phyloP scores from a whole-genome alignment of 305 asterid genomes.

The Solanum hybrid region DNA sequence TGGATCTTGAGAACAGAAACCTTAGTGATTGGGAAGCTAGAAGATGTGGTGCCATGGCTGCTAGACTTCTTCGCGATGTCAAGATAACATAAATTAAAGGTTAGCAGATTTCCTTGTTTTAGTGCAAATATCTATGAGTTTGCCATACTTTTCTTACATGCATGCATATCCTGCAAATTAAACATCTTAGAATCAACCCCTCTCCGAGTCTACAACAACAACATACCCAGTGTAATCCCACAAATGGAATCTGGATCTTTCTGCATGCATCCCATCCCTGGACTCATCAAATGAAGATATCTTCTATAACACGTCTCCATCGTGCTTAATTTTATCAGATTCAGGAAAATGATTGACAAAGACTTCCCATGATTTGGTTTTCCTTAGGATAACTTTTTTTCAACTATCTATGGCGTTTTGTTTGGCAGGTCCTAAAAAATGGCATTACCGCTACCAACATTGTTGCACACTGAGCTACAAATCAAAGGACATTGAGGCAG shows the following conservation, averaged over 20 bases:
- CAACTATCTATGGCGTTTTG: not conserved
- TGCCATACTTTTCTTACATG: not conserved
- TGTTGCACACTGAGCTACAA: not conserved
- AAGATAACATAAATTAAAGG: constrained; percentile 42
- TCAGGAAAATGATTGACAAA: no score
- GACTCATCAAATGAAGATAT: not conserved
- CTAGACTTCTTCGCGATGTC: constrained; percentile 78
- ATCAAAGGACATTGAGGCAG: not conserved
- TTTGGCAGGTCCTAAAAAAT: not conserved
- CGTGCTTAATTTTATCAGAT: no score
- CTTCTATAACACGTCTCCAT: no score
- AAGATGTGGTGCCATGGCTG: constrained; percentile 90
- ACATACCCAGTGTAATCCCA: not conserved
- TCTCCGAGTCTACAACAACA: not conserved
- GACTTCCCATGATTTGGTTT: no score
- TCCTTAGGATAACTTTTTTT: not conserved
- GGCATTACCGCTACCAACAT: not conserved
- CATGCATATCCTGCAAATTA: not conserved
- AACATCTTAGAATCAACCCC: not conserved
- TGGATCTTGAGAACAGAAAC: constrained; percentile 20
- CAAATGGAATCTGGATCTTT: not conserved
- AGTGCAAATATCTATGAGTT: not conserved
- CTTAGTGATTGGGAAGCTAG: constrained; percentile 84
- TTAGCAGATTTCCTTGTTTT: not conserved
- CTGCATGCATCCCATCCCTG: not conserved